phyloP scores from a whole-genome alignment of 352 stramenopile species.

The Thraustotheca clavata region DNA sequence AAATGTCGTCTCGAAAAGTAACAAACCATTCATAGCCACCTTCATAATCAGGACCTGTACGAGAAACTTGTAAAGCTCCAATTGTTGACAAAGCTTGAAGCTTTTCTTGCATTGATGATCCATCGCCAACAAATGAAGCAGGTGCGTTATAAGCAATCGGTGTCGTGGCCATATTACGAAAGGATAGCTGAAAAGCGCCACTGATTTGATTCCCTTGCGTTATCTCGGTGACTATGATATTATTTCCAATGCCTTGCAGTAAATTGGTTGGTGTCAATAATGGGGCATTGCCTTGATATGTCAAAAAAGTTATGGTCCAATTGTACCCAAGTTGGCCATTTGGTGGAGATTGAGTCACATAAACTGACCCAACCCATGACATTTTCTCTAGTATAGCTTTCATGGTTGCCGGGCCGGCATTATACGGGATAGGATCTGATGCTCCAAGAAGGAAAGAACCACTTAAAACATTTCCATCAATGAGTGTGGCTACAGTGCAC shows the following conservation, averaged over 20 bases:
- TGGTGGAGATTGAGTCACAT: constrained; percentile 40
- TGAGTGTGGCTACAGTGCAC: constrained; percentile 59
- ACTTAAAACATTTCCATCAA: constrained; percentile 61
- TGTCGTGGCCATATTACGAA: constrained; percentile 31
- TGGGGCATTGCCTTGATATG: constrained; percentile 61
- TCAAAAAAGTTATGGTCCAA: constrained; percentile 68
- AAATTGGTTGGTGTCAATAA: constrained; percentile 46
- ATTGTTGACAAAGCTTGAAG: constrained; percentile 48
- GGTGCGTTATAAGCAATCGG: constrained; percentile 41
- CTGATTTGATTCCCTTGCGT: constrained; percentile 63
- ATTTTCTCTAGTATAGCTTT: constrained; percentile 39
- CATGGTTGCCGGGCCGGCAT: constrained; percentile 38
- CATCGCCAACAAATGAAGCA: constrained; percentile 33
- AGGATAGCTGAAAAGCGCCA: constrained; percentile 52
- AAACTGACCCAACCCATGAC: constrained; percentile 47
- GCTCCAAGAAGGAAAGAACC: constrained; percentile 63
- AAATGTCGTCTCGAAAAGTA: constrained; percentile 13
- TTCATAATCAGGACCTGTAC: constrained; percentile 26
- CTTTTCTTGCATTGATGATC: constrained; percentile 64
- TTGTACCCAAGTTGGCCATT: constrained; percentile 50
- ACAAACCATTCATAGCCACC: constrained; percentile 21
- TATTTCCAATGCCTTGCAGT: constrained; percentile 47
- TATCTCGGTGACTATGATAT: constrained; percentile 47
- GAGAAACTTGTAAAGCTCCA: constrained; percentile 35
- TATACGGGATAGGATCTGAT: constrained; percentile 44